phyloP scores from a whole-genome alignment of 2,329 filamentous ascomycete genomes.

The Verticillium longisporum region DNA sequence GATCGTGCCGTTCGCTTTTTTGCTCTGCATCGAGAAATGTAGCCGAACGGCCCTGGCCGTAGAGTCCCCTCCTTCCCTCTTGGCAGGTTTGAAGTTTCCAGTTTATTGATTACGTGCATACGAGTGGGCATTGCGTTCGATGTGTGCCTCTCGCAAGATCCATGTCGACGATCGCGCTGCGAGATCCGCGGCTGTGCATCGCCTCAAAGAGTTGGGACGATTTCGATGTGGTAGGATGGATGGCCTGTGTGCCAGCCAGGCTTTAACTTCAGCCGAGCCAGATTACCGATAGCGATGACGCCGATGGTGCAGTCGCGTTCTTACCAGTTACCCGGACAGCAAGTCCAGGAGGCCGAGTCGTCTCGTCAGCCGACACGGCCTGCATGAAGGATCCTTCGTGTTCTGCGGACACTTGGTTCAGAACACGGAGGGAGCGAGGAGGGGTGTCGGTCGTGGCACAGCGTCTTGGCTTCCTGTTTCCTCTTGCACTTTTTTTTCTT shows the following conservation, averaged over 20 bases:
- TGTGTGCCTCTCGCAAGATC: not conserved
- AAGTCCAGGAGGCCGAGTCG: not conserved
- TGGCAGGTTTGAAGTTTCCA: not conserved
- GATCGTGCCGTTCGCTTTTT: not conserved
- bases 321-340: not conserved
- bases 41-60: not conserved
- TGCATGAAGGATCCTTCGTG: not conserved
- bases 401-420: not conserved
- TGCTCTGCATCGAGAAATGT: not conserved
- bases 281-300: not conserved
- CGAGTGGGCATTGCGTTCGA: not conserved
- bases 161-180: not conserved
- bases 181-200: not conserved
- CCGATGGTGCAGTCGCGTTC: not conserved
- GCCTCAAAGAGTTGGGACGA: not conserved
- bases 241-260: not conserved
- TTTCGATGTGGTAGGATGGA: not conserved
- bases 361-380: not conserved
- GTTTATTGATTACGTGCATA: not conserved
- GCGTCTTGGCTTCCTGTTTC: too few relatives aligned
- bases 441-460: too few relatives aligned
- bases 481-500: too few relatives aligned
- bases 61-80: not conserved
- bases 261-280: not conserved
- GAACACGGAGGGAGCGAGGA: not conserved